Evolutionary conservation across 345 rosid species (phyloP).

Genomic region (Stellera chamaejasme): DNA sequence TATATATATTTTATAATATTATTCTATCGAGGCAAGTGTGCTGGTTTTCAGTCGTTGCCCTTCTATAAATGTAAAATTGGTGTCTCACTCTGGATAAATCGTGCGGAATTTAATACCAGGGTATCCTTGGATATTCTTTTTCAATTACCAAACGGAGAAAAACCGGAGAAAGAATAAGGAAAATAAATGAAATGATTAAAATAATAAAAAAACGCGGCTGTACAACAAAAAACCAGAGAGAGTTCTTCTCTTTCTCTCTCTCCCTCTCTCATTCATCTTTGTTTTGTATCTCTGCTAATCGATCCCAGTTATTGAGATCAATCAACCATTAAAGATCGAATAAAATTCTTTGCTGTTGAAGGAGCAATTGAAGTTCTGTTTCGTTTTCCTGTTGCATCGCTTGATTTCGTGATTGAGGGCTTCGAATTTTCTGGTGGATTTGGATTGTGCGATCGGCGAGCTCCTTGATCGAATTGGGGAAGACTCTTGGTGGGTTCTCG

Average conservation of each 20-base stretch:
- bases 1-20: too few relatives aligned
- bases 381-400: slow-evolving; percentile 6
- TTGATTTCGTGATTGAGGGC: slow-evolving; percentile 6
- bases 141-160: neutral
- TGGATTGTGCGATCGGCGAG: slow-evolving; percentile 30
- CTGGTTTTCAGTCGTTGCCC: too few relatives aligned
- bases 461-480: slow-evolving; percentile 23
- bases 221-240: slow-evolving; percentile 37
- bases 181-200: slow-evolving; percentile 1
- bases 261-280: slow-evolving; percentile 7
- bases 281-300: slow-evolving; percentile 14
- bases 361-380: neutral
- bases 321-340: slow-evolving; percentile 25
- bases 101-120: slow-evolving; percentile 11
- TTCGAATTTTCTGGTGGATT: slow-evolving; percentile 7
- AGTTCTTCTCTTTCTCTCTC: slow-evolving; percentile 17
- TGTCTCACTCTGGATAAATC: slow-evolving; percentile 4
- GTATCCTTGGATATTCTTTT: neutral
- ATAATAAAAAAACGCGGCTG: slow-evolving; percentile 37
- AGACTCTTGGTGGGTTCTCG: slow-evolving; percentile 25
- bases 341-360: neutral
- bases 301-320: slow-evolving; percentile 44
- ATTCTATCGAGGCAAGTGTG: too few relatives aligned
- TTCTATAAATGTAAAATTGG: too few relatives aligned
- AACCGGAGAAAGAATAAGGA: slow-evolving; percentile 5